Conservation (phyloP, 202 grass and related monocot species). For the Carex arenaria region DNA sequence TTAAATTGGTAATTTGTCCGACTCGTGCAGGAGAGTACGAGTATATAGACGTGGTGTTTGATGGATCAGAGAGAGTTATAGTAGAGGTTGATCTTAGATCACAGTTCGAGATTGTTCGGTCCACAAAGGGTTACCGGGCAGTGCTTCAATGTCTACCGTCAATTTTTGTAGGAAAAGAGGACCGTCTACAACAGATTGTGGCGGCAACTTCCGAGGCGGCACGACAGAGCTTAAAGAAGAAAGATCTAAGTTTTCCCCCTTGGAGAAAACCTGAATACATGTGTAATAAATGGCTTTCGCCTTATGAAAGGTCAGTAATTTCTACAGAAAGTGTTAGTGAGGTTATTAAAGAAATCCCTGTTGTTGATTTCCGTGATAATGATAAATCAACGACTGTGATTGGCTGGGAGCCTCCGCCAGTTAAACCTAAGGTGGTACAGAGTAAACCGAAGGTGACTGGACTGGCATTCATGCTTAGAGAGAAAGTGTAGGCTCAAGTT, state of each 20-base stretch:
- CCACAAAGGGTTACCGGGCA: conserved; percentile 63
- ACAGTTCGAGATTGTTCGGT: conserved; percentile 77
- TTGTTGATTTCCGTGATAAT: neutral
- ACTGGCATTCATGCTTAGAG: conserved; percentile 15
- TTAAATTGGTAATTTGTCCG: neutral
- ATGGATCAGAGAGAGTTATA: conserved; percentile 53
- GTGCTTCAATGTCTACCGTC: conserved; percentile 62
- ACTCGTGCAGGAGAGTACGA: conserved; percentile 53
- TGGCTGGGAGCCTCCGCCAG: conserved; percentile 27
- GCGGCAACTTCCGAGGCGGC: conserved; percentile 54
- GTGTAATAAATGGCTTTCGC: conserved; percentile 78
- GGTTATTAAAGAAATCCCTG: neutral
- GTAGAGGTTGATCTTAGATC: conserved; percentile 82
- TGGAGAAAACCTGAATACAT: conserved; percentile 94
- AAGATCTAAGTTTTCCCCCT: conserved; percentile 66
- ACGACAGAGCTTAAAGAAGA: conserved; percentile 68
- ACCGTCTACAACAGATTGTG: conserved; percentile 64
- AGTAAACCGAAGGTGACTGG: conserved; percentile 30
- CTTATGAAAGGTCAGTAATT: conserved; percentile 33
- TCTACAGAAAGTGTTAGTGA: neutral
- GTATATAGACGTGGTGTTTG: conserved; percentile 72
- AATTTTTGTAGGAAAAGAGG: conserved; percentile 68
- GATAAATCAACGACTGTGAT: neutral
- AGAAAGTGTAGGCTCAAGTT: conserved; percentile 12
- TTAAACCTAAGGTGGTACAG: conserved; percentile 22